These are phyloP conservation scores for Coix lacrymajobi DNA, from an alignment of 176 grass and related monocot genomes.

Conservation along the genomic window DNA sequence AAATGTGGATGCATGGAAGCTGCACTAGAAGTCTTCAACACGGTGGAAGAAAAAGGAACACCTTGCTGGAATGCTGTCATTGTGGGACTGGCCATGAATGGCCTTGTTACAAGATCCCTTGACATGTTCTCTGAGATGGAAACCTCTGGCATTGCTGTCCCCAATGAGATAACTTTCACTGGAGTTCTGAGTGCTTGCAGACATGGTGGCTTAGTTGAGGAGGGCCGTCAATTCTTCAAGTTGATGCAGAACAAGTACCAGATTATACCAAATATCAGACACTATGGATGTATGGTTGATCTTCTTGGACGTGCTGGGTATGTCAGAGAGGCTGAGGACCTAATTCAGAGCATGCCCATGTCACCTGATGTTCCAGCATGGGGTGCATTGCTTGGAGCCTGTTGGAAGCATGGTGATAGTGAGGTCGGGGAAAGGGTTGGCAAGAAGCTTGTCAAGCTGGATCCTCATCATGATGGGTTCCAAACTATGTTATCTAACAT, in stretches of 20 bases:
- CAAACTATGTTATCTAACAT: conserved; percentile 85
- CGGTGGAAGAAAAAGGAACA: conserved; percentile 46
- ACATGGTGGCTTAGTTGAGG: conserved; percentile 69
- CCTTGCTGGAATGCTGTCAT: conserved; percentile 86
- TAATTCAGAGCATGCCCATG: conserved; percentile 78
- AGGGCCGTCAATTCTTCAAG: conserved; percentile 66
- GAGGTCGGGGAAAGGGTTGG: conserved; percentile 71
- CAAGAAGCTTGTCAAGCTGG: conserved; percentile 61
- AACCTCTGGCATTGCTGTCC: conserved; percentile 38
- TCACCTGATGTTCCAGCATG: conserved; percentile 72
- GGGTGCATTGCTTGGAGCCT: conserved; percentile 84
- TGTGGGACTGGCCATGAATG: conserved; percentile 77
- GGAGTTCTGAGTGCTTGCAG: conserved; percentile 87
- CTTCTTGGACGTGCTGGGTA: conserved; percentile 80
- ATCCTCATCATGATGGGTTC: conserved; percentile 79
- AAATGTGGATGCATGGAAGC: conserved; percentile 65
- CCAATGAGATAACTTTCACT: conserved; percentile 85
- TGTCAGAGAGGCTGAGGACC: conserved; percentile 73
- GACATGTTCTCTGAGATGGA: conserved; percentile 72
- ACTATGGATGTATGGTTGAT: conserved; percentile 96
- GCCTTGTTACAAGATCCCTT: conserved; percentile 57
- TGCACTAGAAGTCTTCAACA: conserved; percentile 70
- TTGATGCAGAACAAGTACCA: conserved; percentile 67
- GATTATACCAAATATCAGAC: conserved; percentile 70
- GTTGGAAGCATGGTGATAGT: conserved; percentile 75